Percentiles rank a stretch among this genome's conserved stretches.
Evolutionary conservation across 208 protist genomes (phyloP).

Genomic region (Acanthamoeba polyphaga): DNA sequence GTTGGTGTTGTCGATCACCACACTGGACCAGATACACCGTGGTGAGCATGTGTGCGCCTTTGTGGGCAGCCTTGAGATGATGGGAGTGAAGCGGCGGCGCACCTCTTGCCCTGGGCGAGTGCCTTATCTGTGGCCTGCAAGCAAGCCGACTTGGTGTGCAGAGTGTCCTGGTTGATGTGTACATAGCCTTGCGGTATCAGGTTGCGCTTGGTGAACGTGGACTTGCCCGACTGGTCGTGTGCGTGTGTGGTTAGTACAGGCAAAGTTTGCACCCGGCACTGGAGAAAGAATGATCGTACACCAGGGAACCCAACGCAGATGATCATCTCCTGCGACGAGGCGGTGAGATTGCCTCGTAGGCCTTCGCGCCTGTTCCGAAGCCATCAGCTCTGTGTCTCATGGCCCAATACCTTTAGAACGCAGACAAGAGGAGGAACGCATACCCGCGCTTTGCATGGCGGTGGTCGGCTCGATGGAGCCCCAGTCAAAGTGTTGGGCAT

Average conservation of each 20-base stretch:
- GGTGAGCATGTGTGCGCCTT: neutral
- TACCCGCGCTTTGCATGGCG: neutral
- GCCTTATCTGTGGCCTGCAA: neutral
- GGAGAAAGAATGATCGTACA: neutral
- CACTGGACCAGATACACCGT: neutral
- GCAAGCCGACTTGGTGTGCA: conserved; percentile 6
- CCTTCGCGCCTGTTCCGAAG: neutral
- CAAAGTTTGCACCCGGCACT: neutral
- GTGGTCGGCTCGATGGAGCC: conserved; percentile 37
- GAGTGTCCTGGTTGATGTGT: conserved; percentile 73
- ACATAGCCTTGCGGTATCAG: conserved; percentile 60
- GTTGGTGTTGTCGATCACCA: conserved; percentile 78
- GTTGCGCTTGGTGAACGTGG: conserved; percentile 64
- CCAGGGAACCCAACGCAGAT: conserved; percentile 73
- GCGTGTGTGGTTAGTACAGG: neutral
- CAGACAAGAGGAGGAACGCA: neutral
- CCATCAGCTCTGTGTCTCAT: too few species aligned
- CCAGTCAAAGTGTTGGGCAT: conserved; percentile 16
- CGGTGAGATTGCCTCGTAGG: neutral
- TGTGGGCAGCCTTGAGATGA: too few species aligned
- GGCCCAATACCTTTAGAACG: too few species aligned
- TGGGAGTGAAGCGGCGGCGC: too few species aligned
- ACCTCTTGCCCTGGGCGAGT: conserved; percentile 65
- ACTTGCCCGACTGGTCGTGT: conserved; percentile 34
- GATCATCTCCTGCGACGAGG: conserved; percentile 55